Evolutionary conservation across 2,329 filamentous ascomycete genomes (phyloP).

Genomic region (Calonectria hongkongensis): DNA sequence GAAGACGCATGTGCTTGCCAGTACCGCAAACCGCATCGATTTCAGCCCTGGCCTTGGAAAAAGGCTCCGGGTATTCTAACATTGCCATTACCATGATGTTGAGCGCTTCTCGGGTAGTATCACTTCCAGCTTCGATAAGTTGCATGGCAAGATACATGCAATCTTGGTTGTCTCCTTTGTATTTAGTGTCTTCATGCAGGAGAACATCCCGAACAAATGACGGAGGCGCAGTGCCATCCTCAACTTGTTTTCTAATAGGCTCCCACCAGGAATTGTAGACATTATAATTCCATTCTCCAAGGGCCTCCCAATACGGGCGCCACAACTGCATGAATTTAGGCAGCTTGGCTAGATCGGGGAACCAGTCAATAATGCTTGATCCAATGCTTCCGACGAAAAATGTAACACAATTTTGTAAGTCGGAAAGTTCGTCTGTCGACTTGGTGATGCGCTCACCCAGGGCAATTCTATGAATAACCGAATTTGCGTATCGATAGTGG

Average conservation of each 20-base stretch:
- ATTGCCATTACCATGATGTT: constrained; percentile 57
- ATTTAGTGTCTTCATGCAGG: constrained; percentile 53
- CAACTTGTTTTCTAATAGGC: constrained; percentile 51
- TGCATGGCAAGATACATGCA: constrained; percentile 63
- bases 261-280: constrained; percentile 60
- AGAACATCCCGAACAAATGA: constrained; percentile 60
- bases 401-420: constrained; percentile 61
- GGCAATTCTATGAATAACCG: constrained; percentile 61
- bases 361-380: constrained; percentile 61
- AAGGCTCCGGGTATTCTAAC: constrained; percentile 58
- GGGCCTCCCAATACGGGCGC: constrained; percentile 57
- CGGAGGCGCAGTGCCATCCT: constrained; percentile 42
- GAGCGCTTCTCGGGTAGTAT: constrained; percentile 64
- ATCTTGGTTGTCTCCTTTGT: constrained; percentile 58
- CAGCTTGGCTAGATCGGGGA: constrained; percentile 58
- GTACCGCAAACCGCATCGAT: constrained; percentile 65
- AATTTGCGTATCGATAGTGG: constrained; percentile 64
- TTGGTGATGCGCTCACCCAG: constrained; percentile 58
- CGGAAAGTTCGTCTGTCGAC: constrained; percentile 58
- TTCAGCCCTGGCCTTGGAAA: constrained; percentile 62
- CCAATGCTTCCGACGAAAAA: constrained; percentile 60
- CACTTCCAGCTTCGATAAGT: constrained; percentile 65
- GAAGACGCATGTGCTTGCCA: constrained; percentile 59
- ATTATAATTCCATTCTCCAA: constrained; percentile 59
- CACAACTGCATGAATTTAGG: constrained; percentile 58